These are phyloP conservation scores for Rugonectria rugulosa DNA, from an alignment of 2,329 filamentous ascomycete genomes.

Conservation along the genomic window DNA sequence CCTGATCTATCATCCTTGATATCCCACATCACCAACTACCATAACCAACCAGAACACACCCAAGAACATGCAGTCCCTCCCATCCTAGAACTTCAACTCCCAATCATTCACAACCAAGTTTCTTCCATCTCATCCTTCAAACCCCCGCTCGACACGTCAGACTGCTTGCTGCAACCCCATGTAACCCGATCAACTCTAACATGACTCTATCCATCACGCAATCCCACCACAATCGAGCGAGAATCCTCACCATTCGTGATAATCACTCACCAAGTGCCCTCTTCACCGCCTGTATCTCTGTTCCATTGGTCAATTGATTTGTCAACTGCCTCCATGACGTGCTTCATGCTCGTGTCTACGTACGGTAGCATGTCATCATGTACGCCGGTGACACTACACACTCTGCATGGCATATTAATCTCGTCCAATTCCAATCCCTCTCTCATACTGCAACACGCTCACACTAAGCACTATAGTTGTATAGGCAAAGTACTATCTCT, in stretches of 20 bases:
- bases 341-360: neutral
- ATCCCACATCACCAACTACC: too few relatives aligned
- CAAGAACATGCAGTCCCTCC: too few relatives aligned
- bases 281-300: neutral
- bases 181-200: conserved; percentile 2
- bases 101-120: too few relatives aligned
- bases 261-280: conserved; percentile 7
- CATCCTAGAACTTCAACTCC: too few relatives aligned
- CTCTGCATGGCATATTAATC: neutral
- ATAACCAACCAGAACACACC: too few relatives aligned
- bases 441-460: neutral
- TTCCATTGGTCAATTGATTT: conserved; percentile 8
- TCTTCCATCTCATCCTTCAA: neutral
- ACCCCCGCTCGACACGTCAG: conserved; percentile 22
- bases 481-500: too few relatives aligned
- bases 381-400: neutral
- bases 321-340: conserved; percentile 5
- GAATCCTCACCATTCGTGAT: neutral
- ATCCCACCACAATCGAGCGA: conserved; percentile 6
- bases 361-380: neutral
- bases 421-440: neutral
- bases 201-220: conserved; percentile 19
- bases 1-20: too few relatives aligned
- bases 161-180: conserved; percentile 1
- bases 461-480: too few relatives aligned